Evolutionary conservation across 2,329 filamentous ascomycete species (phyloP), one percentile per base, ranked within the genome.

Genomic region (Dothideomycetidae sp.): DNA sequence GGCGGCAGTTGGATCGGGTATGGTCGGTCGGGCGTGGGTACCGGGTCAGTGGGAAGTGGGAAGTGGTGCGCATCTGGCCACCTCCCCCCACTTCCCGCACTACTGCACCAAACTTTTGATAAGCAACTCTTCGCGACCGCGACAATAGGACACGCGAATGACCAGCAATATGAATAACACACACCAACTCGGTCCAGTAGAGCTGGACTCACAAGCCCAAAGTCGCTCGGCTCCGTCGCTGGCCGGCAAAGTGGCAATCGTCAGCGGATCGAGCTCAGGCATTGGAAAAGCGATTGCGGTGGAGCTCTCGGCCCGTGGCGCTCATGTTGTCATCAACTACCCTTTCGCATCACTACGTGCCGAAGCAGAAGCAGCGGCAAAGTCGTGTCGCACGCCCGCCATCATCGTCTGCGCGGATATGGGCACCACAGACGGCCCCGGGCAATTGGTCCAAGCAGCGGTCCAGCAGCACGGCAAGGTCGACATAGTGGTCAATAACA

Each of bases 321-420:
- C 66, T 21, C 56, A 55, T 29, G 54, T 68, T 5, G 62, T 66
- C 5, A 51, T 70, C 50, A 70, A 67, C 53, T 71, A 70, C 48
- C 61, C 64, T 1, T 59, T 53, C 31, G 30, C 53, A 2, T 15
- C 39, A 3, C 42, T 56, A n/a, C 31, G 38, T 5, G 40, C 36
- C 2, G 50, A 60, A 38, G 54, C 53, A n/a, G 48, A 57, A 2
- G 42, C 39, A 0, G 41, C 60, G 1, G 44, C 50, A 9, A 37
- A 49, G 1, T 45, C 42, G 7, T 46, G 65, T 4, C 33, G 49
- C 3, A 54, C 52, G 1, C 42, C 38, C 9, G 45, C 50, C 3
- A 55, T 63, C 3, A 55, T 60, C 5, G 58, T 67, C 1, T 54
- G 58, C 36, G 65, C 60, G 15, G 61, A 67, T 41, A 53, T 66